Evolutionary conservation across 2,329 filamentous ascomycete genomes (phyloP).

Genomic region (Trichoderma aggressivum): DNA sequence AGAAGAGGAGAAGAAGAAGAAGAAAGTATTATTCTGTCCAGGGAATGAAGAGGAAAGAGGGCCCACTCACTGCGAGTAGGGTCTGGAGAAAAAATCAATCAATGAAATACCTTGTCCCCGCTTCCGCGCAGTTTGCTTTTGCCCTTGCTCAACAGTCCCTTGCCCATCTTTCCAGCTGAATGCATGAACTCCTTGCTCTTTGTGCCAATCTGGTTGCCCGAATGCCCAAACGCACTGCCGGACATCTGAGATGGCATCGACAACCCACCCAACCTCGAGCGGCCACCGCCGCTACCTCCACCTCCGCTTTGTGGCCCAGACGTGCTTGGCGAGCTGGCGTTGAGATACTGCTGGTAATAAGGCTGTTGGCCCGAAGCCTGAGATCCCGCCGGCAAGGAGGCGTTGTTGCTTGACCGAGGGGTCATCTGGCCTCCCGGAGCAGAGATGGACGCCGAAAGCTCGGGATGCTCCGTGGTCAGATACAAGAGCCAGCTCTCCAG

Average conservation of each 20-base stretch:
- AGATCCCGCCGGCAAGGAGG: constrained; percentile 25
- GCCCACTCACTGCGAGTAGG: constrained; percentile 23
- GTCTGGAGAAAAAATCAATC: constrained; percentile 38
- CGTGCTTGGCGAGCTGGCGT: constrained; percentile 37
- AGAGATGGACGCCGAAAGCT: constrained; percentile 28
- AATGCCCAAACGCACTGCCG: constrained; percentile 48
- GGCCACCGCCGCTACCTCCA: constrained; percentile 21
- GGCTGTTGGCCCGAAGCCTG: constrained; percentile 38
- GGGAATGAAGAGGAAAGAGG: constrained; percentile 25
- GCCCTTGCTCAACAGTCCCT: constrained; percentile 86
- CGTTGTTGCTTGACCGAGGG: neutral
- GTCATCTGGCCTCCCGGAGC: constrained; percentile 21
- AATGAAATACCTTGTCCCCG: constrained; percentile 86
- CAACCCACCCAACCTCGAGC: constrained; percentile 35
- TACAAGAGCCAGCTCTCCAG: constrained; percentile 56
- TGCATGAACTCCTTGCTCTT: constrained; percentile 89
- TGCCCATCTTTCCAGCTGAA: constrained; percentile 82
- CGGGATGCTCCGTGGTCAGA: constrained; percentile 46
- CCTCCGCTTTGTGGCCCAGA: constrained; percentile 28
- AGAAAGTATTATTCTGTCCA: constrained; percentile 25
- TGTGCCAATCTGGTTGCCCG: constrained; percentile 64
- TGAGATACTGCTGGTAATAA: constrained; percentile 56
- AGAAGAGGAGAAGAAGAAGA: constrained; percentile 11
- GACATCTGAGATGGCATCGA: constrained; percentile 40
- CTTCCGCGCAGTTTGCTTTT: constrained; percentile 74